Conservation (phyloP, 192 early-diverging fungal genomes). For the Haplosporangium gracile region DNA sequence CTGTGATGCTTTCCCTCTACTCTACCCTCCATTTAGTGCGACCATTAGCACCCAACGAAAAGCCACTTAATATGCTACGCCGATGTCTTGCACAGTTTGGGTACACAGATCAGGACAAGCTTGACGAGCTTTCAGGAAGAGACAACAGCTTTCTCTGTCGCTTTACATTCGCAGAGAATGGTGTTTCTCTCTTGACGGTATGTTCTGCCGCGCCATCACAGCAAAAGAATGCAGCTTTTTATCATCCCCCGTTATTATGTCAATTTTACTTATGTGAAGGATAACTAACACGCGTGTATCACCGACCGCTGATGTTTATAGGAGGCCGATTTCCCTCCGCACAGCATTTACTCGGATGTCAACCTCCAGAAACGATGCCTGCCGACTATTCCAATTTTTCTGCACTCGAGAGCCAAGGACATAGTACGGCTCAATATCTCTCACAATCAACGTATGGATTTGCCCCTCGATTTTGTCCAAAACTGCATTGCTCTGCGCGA, state of each 20-base stretch:
- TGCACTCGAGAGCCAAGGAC: slow-evolving; percentile 78
- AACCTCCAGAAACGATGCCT: slow-evolving; percentile 82
- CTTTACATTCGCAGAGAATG: slow-evolving; percentile 76
- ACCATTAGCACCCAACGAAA: slow-evolving; percentile 77
- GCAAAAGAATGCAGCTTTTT: not conserved
- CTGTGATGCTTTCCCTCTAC: not conserved
- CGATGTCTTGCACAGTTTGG: slow-evolving; percentile 83
- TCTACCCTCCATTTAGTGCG: slow-evolving; percentile 68
- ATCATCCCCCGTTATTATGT: not conserved
- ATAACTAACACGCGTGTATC: not conserved
- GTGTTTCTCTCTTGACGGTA: slow-evolving; percentile 50
- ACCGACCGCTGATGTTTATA: not conserved
- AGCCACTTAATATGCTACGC: slow-evolving; percentile 81
- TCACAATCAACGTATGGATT: slow-evolving; percentile 82
- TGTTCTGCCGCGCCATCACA: slow-evolving; percentile 22
- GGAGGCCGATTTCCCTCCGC: slow-evolving; percentile 58
- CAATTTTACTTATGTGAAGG: not conserved
- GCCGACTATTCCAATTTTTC: slow-evolving; percentile 83
- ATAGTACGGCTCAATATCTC: slow-evolving; percentile 85
- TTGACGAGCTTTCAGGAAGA: slow-evolving; percentile 84
- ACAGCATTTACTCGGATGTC: slow-evolving; percentile 67
- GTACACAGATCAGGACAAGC: slow-evolving; percentile 81
- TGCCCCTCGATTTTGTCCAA: slow-evolving; percentile 88
- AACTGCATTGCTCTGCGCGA: slow-evolving; percentile 74
- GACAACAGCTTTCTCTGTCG: slow-evolving; percentile 90